Conservation (phyloP, 345 rosid genomes). For the Anastatica hierochuntica region DNA sequence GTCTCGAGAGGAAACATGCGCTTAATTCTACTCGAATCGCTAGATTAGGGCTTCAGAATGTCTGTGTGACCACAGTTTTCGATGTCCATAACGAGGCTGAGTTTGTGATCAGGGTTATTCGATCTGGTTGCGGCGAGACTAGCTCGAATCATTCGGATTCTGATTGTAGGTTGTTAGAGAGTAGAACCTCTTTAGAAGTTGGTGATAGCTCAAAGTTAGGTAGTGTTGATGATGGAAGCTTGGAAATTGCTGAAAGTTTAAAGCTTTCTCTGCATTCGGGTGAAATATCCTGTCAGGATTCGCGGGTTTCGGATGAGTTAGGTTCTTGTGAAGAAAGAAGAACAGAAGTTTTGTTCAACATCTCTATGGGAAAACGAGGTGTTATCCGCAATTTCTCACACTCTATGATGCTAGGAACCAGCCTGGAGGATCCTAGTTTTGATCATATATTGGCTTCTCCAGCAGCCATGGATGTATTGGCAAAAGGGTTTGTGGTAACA, state of each 20-base stretch:
- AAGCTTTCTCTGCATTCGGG: neutral
- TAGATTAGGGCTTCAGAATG: slow-evolving; percentile 58
- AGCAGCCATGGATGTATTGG: slow-evolving; percentile 32
- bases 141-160: slow-evolving; percentile 14
- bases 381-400: slow-evolving; percentile 23
- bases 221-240: slow-evolving; percentile 7
- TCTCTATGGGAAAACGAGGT: slow-evolving; percentile 39
- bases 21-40: slow-evolving; percentile 73
- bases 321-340: neutral
- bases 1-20: slow-evolving; percentile 63
- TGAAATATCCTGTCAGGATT: neutral
- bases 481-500: slow-evolving; percentile 54
- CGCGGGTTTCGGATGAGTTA: neutral
- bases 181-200: slow-evolving; percentile 5
- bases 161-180: neutral
- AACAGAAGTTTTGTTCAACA: slow-evolving; percentile 13
- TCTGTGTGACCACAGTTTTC: slow-evolving; percentile 40
- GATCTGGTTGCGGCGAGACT: slow-evolving; percentile 12
- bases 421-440: slow-evolving; percentile 16
- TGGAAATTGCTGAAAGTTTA: slow-evolving; percentile 8
- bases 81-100: slow-evolving; percentile 51
- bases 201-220: slow-evolving; percentile 15
- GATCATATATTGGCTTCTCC: slow-evolving; percentile 36
- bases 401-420: slow-evolving; percentile 14
- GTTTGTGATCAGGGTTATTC: slow-evolving; percentile 36